A percentile compares a stretch with the other conserved stretches of the same genome.
phyloP scores from a whole-genome alignment of 306 rosid species.

The Medicago lupulina region DNA sequence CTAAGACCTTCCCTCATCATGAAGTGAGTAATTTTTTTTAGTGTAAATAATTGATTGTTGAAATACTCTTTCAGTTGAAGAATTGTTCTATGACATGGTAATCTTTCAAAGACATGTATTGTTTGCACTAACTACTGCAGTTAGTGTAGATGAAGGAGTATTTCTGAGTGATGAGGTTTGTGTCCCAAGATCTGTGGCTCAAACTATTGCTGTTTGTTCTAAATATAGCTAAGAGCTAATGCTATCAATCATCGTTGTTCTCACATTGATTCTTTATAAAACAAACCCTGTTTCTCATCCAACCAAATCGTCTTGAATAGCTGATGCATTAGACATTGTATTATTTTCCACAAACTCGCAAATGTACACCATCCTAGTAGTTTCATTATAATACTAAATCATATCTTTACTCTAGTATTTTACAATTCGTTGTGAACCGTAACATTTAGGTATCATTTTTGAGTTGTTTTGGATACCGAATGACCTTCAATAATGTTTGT shows the following conservation, averaged over 20 bases:
- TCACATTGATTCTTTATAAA: neutral
- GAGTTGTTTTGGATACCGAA: conserved; percentile 28
- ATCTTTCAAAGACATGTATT: conserved; percentile 17
- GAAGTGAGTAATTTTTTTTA: conserved; percentile 62
- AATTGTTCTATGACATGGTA: conserved; percentile 15
- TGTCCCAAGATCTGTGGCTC: conserved; percentile 16
- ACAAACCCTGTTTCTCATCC: neutral
- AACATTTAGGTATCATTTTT: conserved; percentile 18
- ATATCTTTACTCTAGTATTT: conserved; percentile 8
- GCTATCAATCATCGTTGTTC: neutral
- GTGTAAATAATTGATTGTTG: conserved; percentile 7
- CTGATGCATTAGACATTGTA: conserved; percentile 15
- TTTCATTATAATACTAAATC: neutral
- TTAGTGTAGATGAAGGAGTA: conserved; percentile 20
- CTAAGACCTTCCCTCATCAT: conserved; percentile 69
- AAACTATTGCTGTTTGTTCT: conserved; percentile 6
- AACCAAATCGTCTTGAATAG: conserved; percentile 8
- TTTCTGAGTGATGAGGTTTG: conserved; percentile 13
- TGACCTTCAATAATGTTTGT: conserved; percentile 27
- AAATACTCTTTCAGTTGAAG: conserved; percentile 31
- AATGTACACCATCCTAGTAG: conserved; percentile 1
- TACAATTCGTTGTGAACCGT: neutral
- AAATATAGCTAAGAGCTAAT: conserved; percentile 8
- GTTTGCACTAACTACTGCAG: conserved; percentile 21
- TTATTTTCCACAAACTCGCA: conserved; percentile 14